phyloP scores from a whole-genome alignment of 371 early-diverging fungal species.

The Hamiltosporidium tvaerminnensis region DNA sequence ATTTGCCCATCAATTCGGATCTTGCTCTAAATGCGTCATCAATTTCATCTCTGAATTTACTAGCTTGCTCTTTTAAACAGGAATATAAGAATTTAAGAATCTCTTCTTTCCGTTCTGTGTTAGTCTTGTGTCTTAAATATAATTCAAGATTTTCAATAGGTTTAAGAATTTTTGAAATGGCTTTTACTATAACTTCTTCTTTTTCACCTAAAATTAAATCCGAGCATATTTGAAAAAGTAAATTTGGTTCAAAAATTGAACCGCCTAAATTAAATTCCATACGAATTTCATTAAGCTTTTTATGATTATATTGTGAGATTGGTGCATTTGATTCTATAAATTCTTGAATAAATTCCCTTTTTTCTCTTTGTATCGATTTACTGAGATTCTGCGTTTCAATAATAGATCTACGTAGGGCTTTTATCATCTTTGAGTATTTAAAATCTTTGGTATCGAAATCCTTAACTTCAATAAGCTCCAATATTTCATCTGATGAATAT shows the following conservation, averaged over 20 bases:
- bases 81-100: slow-evolving; percentile 32
- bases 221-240: slow-evolving; percentile 13
- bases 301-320: not conserved
- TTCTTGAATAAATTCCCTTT: slow-evolving; percentile 11
- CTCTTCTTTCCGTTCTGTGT: slow-evolving; percentile 27
- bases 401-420: slow-evolving; percentile 5
- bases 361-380: slow-evolving; percentile 17
- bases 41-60: slow-evolving; percentile 22
- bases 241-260: slow-evolving; percentile 33
- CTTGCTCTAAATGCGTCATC: slow-evolving; percentile 33
- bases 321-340: slow-evolving; percentile 10
- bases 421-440: slow-evolving; percentile 20
- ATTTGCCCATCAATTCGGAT: slow-evolving; percentile 21
- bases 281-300: slow-evolving; percentile 22
- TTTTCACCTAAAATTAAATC: slow-evolving; percentile 17
- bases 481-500: not conserved
- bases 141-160: slow-evolving; percentile 23
- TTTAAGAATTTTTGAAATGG: slow-evolving; percentile 20
- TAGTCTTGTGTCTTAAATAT: slow-evolving; percentile 16
- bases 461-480: not conserved
- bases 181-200: slow-evolving; percentile 16
- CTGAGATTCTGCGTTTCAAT: slow-evolving; percentile 14
- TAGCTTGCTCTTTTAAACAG: slow-evolving; percentile 13
- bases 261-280: slow-evolving; percentile 42
- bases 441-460: slow-evolving; percentile 11